Conservation (phyloP, 257 asterid species). For the Solanum appendiculatum region DNA sequence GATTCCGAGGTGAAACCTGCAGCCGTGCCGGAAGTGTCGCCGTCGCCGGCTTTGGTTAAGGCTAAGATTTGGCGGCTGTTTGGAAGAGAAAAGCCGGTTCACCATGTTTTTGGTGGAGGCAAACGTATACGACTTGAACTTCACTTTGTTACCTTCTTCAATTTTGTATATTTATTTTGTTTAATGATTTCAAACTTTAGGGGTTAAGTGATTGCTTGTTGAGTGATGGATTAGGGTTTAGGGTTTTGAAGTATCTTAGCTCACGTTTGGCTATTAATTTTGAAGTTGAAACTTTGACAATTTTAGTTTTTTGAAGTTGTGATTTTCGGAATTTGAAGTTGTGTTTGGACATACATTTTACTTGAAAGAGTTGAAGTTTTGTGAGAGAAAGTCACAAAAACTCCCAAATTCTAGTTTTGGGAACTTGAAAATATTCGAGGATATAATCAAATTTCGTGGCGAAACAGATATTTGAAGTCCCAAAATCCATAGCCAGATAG, state of each 20-base stretch:
- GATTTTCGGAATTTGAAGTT: no score
- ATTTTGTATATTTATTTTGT: neutral
- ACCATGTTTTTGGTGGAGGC: conserved; percentile 73
- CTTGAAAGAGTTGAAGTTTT: no score
- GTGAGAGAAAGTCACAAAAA: no score
- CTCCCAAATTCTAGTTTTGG: no score
- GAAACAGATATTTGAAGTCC: no score
- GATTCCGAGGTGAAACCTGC: conserved; percentile 26
- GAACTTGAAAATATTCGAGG: no score
- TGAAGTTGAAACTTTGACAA: neutral
- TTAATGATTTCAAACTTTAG: neutral
- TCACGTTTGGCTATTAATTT: neutral
- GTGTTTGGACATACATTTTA: no score
- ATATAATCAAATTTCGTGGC: neutral
- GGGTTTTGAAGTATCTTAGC: neutral
- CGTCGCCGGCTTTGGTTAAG: conserved; percentile 34
- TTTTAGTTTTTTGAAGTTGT: no score
- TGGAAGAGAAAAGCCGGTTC: conserved; percentile 62
- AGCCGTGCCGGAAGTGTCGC: conserved; percentile 1
- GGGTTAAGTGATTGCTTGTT: neutral
- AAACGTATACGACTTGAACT: conserved; percentile 32
- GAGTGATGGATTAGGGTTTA: neutral
- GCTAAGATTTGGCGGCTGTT: conserved; percentile 35
- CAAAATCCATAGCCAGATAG: neutral
- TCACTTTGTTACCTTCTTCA: neutral